Conservation (phyloP, 179 eudicot species). For the Patellifolia procumbens region DNA sequence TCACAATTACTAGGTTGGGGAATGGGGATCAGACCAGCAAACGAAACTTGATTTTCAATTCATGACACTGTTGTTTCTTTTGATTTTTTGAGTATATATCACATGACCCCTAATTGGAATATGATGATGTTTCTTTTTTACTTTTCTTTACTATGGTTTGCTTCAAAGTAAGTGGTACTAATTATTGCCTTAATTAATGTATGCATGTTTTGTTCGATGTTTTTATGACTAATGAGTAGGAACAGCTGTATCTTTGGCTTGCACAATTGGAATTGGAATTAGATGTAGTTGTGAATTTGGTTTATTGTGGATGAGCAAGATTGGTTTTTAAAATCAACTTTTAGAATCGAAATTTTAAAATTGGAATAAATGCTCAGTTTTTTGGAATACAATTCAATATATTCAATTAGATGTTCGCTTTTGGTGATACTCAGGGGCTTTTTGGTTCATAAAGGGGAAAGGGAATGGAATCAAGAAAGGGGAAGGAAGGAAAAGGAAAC, state of each 20-base stretch:
- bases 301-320: no score
- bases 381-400: no score
- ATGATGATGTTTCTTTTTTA: conserved; percentile 20
- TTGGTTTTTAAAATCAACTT: no score
- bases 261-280: background rate
- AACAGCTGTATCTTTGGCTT: background rate
- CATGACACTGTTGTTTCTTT: background rate
- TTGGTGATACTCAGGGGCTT: no score
- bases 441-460: no score
- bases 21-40: conserved; percentile 6
- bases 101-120: conserved; percentile 5
- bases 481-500: no score
- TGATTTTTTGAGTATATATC: conserved; percentile 5
- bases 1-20: conserved; percentile 21
- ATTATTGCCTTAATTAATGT: conserved; percentile 13
- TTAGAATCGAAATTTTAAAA: no score
- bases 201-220: conserved; percentile 16
- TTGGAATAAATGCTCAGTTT: no score
- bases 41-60: conserved; percentile 32
- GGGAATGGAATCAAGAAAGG: no score
- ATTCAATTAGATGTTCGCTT: no score
- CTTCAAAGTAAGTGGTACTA: conserved; percentile 22
- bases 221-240: background rate
- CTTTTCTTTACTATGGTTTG: conserved; percentile 7
- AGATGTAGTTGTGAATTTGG: no score